A percentile compares a stretch with the other conserved stretches of the same genome.
Conservation (phyloP, 2,329 filamentous ascomycete genomes). For the Thielaviopsis euricoi region DNA sequence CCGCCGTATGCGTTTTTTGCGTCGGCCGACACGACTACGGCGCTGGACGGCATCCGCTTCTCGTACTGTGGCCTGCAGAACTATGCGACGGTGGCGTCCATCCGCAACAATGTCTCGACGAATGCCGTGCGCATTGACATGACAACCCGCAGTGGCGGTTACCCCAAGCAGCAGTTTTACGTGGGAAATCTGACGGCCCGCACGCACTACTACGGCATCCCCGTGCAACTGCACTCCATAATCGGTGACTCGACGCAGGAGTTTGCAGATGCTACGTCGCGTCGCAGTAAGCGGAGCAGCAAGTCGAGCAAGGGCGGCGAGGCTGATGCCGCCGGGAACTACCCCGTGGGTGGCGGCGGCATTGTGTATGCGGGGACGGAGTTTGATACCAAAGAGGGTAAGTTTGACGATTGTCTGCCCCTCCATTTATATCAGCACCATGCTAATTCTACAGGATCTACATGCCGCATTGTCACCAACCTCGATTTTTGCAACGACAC, state of each 20-base stretch:
- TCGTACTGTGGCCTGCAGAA: slow-evolving; percentile 70
- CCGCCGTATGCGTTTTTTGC: slow-evolving; percentile 67
- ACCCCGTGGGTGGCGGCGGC: slow-evolving; percentile 52
- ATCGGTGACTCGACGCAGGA: slow-evolving; percentile 27
- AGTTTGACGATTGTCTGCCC: no score
- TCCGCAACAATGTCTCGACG: slow-evolving; percentile 28
- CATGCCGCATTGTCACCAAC: slow-evolving; percentile 73
- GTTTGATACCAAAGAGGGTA: slow-evolving; percentile 69
- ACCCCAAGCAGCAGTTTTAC: slow-evolving; percentile 80
- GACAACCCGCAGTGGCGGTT: slow-evolving; percentile 47
- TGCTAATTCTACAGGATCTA: slow-evolving; percentile 37
- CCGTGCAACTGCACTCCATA: slow-evolving; percentile 44
- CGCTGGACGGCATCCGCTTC: slow-evolving; percentile 52
- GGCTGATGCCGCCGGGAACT: background rate
- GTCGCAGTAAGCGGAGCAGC: background rate
- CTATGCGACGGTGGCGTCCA: slow-evolving; percentile 45
- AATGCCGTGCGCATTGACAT: slow-evolving; percentile 42
- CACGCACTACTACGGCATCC: slow-evolving; percentile 54
- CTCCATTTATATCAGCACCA: background rate
- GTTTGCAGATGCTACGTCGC: slow-evolving; percentile 11
- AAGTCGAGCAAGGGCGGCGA: background rate
- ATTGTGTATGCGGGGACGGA: slow-evolving; percentile 52
- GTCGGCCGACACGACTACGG: slow-evolving; percentile 40
- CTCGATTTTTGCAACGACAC: slow-evolving; percentile 79
- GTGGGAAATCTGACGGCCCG: slow-evolving; percentile 57